Evolutionary conservation across 768 basidiomycete species (phyloP).

Genomic region (Tephrocybe rancida): DNA sequence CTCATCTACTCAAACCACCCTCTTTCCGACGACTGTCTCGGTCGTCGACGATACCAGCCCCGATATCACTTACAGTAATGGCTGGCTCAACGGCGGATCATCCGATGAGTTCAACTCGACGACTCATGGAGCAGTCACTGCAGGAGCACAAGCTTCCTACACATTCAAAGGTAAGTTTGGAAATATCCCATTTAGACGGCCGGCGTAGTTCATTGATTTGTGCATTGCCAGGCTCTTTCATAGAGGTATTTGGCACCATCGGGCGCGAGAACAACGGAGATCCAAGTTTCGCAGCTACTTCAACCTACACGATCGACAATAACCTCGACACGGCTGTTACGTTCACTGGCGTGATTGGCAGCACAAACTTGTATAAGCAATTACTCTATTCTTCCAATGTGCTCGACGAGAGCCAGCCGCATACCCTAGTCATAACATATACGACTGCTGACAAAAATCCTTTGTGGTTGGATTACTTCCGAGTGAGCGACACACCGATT

Average conservation of each 20-base stretch:
- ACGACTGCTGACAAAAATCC: background rate
- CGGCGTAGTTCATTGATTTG: background rate
- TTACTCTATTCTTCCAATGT: constrained; percentile 2
- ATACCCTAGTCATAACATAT: constrained; percentile 5
- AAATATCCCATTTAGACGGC: background rate
- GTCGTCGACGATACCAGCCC: background rate
- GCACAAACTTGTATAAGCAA: background rate
- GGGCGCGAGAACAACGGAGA: constrained; percentile 8
- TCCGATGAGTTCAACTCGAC: background rate
- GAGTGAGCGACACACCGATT: background rate
- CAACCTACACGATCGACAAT: constrained; percentile 9
- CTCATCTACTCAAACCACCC: background rate
- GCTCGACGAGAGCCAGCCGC: background rate
- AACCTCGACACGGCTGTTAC: background rate
- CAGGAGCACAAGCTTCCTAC: background rate
- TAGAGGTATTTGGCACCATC: constrained; percentile 16
- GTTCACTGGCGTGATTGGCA: background rate
- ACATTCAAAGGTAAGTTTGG: background rate
- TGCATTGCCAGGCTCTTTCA: constrained; percentile 4
- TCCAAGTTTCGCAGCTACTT: constrained; percentile 2
- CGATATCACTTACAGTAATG: background rate
- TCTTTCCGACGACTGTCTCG: constrained; percentile 11
- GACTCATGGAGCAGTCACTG: background rate
- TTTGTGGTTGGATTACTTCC: constrained; percentile 10
- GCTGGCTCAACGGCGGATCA: background rate